Base-by-base conservation (phyloP, 2,329 filamentous ascomycete genomes). In the Lachnellula arida region DNA sequence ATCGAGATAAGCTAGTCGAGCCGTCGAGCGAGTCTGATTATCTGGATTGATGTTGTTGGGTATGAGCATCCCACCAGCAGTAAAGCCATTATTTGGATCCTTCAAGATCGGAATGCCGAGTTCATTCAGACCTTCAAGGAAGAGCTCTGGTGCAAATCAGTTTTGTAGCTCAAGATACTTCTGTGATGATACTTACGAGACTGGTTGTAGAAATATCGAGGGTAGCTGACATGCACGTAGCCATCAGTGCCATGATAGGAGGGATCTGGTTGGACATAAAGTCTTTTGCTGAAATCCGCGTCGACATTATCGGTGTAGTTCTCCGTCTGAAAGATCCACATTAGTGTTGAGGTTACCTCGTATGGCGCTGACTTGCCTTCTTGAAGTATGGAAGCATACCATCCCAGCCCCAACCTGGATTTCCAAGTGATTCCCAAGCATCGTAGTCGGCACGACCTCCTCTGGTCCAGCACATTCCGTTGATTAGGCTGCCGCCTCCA, bases 1-100 rank as follows among this genome's bases (percentile, higher is more conserved):
- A 50, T 77, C 71, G 17, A 72, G 68, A 59, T 77, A 76, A 9
- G 71, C 71, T n/a, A 69, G 70, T 8, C 74, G 69, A 28, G 71
- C 72, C 60, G 76, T 71, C 3, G 67, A 69, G 34, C 74, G 70
- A 9, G 73, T 74, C 59, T 75, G 74, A 46, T 74, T 75, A 15
- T 62, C 57, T 2, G 68, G 67, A n/a, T 62, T 63, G 51, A 76
- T 70, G 56, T 68, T 75, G 42, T 71, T 71, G 1, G 75, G 73
- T 37, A 71, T 65, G 5, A 75, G 61, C 57, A 68, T 70, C 15
- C 68, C 69, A 11, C 74, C 74, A 15, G 68, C 69, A 11, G 68
- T 64, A 23, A 69, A 65, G 1, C 73, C 75, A 12, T 67, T 67
- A 53, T 75, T 74, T 9, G 69, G 65, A 32, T 76, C 73, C 28